Evolutionary conservation across 768 basidiomycete species (phyloP).

Genomic region (Cystobasidium onofrii): DNA sequence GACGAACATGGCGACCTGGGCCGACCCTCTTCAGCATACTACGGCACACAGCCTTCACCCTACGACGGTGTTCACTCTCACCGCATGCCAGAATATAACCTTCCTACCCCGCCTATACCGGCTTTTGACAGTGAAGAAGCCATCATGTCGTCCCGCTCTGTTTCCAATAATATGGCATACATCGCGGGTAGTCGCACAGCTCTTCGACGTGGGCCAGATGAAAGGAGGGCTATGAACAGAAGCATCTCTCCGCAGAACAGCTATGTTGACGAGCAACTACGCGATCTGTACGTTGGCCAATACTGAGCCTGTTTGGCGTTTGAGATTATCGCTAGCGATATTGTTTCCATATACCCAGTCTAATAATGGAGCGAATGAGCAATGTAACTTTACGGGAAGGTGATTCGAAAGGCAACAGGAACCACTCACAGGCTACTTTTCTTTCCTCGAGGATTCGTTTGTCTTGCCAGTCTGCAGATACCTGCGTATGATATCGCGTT

Average conservation of each 20-base stretch:
- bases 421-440: not conserved
- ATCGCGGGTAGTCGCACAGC: not conserved
- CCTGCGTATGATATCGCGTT: not conserved
- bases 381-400: too few species aligned
- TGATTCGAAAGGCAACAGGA: too few species aligned
- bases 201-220: not conserved
- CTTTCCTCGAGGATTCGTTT: not conserved
- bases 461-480: not conserved
- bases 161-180: not conserved
- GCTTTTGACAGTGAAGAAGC: slow-evolving; percentile 27
- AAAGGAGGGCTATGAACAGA: not conserved
- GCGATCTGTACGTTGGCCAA: slow-evolving; percentile 20
- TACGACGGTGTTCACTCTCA: not conserved
- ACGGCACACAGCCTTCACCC: not conserved
- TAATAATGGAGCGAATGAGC: too few species aligned
- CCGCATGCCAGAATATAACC: slow-evolving; percentile 16
- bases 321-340: not conserved
- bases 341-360: too few species aligned
- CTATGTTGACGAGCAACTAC: slow-evolving; percentile 26
- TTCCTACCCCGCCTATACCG: slow-evolving; percentile 20
- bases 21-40: not conserved
- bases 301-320: not conserved
- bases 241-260: slow-evolving; percentile 1
- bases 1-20: slow-evolving; percentile 14
- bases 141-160: not conserved